These are phyloP conservation scores for Yarrowia bubula DNA, from an alignment of 805 yeast species.

Conservation along the genomic window DNA sequence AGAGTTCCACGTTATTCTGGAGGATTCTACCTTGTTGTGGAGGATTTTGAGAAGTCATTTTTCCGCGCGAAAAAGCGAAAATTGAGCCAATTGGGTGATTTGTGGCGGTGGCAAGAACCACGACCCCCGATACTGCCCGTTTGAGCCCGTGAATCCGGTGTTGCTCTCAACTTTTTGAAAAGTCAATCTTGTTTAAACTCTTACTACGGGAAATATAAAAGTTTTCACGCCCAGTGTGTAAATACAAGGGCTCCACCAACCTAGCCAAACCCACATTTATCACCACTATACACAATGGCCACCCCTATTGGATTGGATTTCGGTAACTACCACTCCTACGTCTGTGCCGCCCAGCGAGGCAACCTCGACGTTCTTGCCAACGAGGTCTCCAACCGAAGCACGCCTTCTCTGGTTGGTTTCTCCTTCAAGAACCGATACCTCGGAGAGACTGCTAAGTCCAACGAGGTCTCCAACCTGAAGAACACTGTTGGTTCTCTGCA, in stretches of 20 bases:
- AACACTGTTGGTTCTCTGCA: slow-evolving; percentile 94
- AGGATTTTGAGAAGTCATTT: neutral
- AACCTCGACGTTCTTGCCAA: slow-evolving; percentile 98
- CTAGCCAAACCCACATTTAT: slow-evolving; percentile 1
- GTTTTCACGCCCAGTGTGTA: slow-evolving; percentile 20
- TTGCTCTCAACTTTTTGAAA: slow-evolving; percentile 25
- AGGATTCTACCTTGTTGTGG: slow-evolving; percentile 13
- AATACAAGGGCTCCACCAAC: neutral
- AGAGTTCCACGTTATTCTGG: slow-evolving; percentile 26
- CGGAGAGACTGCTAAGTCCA: slow-evolving; percentile 95
- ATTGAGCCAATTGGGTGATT: neutral
- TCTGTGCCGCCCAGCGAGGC: slow-evolving; percentile 93
- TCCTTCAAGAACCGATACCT: slow-evolving; percentile 84
- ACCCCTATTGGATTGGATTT: slow-evolving; percentile 97
- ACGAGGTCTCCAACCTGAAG: slow-evolving; percentile 93
- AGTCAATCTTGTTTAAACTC: neutral
- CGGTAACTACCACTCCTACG: slow-evolving; percentile 90
- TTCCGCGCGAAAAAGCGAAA: neutral
- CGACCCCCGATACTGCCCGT: no score
- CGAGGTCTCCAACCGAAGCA: slow-evolving; percentile 96
- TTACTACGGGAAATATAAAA: slow-evolving; percentile 8
- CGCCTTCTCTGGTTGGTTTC: slow-evolving; percentile 90
- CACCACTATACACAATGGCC: slow-evolving; percentile 55
- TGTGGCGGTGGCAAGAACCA: no score
- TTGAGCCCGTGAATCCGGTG: neutral